Percentiles rank a stretch among this genome's conserved stretches.
phyloP scores from a whole-genome alignment of 2,329 filamentous ascomycete genomes.

The Sordariomycetes sp. region DNA sequence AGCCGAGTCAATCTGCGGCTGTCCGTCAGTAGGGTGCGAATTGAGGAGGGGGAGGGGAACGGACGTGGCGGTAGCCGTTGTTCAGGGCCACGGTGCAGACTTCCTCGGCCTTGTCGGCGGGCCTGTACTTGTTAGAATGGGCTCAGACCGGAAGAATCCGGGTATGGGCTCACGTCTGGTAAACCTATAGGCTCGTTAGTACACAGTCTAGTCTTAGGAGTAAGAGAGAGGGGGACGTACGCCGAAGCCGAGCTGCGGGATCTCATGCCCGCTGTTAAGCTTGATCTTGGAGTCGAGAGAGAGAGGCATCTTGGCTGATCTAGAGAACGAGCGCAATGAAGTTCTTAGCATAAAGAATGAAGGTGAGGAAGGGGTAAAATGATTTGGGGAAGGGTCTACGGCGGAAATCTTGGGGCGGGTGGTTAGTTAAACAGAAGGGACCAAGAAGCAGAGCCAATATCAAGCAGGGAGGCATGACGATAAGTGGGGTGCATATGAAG shows the following conservation, averaged over 20 bases:
- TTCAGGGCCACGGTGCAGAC: constrained; percentile 34
- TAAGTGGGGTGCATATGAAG: no score
- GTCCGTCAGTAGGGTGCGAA: neutral
- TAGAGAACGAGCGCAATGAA: neutral
- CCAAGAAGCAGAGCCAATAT: no score
- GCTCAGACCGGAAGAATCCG: neutral
- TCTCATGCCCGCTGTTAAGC: constrained; percentile 42
- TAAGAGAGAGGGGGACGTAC: constrained; percentile 22
- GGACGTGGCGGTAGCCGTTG: constrained; percentile 42
- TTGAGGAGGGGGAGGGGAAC: constrained; percentile 6
- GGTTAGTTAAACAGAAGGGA: no score
- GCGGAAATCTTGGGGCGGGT: no score
- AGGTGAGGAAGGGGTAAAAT: neutral
- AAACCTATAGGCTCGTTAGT: constrained; percentile 26
- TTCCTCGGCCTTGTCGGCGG: constrained; percentile 22
- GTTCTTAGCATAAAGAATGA: neutral
- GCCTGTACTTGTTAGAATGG: constrained; percentile 13
- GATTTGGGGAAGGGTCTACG: no score
- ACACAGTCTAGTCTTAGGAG: neutral
- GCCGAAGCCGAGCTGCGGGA: constrained; percentile 42
- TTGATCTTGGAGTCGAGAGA: constrained; percentile 36
- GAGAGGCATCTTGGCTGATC: constrained; percentile 33
- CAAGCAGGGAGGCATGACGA: no score
- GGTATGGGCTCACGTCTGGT: constrained; percentile 33
- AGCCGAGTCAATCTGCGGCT: constrained; percentile 38